Evolutionary conservation across 2,329 filamentous ascomycete species (phyloP), one percentile per base, ranked within the genome.

Genomic region (Xylaria sp.): DNA sequence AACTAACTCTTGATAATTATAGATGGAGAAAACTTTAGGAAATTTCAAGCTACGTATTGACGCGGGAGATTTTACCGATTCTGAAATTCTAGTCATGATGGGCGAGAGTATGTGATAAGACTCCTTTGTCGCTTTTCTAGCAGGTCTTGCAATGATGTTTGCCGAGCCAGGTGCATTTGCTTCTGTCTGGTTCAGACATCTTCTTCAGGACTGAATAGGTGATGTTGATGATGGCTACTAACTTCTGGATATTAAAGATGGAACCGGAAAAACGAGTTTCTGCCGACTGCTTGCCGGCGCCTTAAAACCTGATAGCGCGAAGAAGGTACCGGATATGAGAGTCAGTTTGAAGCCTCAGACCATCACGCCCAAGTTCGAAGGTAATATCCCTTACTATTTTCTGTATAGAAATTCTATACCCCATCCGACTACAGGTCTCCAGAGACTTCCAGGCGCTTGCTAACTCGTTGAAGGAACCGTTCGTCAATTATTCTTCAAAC

Each of bases 271-370:
- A 87, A 99, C 96, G 1, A 99, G 96, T 5, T 99, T 99, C 87
- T 98, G 95, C 86, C 93, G 91, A 79, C 91, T 99, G 84, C 87
- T 99, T 73, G 96, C 96, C 66, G 97, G 97, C 78, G 93, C 92
- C 45, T 87, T 97, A 75, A 95, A 97, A 83, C 96, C 97, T 9
- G 97, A 99, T 76, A 89, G 88, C 75, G 89, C 86, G 72, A 85
- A 88, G 76, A 89, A 89, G 76, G 88, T 99, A 18, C 96, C 96
- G 18, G 89, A 93, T 74, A 97, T 99, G 94, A 94, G 92, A 84
- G 97, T 99, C 80, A 94, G 91, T 85, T 97, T 98, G 48, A 99
- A 99, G 87, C 97, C 97, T 23, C 96, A 99, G 85, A 99, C 97
- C 77, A 99, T 99, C 78, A 99, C 94, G 2, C 96, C 96, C 78